These are phyloP conservation scores for Wallacemonas sp. DNA, from an alignment of 208 protist genomes.

Conservation along the genomic window DNA sequence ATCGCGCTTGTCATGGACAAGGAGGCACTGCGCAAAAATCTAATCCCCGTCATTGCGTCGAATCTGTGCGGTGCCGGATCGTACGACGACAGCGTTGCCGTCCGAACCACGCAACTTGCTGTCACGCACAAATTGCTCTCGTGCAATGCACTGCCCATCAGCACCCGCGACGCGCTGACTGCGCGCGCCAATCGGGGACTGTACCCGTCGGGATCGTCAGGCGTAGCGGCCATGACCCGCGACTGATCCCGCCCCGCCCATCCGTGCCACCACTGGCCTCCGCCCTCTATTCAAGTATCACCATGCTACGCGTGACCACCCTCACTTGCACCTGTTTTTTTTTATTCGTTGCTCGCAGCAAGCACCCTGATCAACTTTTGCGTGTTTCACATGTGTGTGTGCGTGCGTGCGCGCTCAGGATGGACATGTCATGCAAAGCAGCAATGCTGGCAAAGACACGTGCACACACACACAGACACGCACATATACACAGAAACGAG, in stretches of 20 bases:
- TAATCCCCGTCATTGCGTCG: constrained; percentile 49
- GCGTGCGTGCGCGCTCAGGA: no score
- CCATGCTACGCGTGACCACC: no score
- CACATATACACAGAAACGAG: no score
- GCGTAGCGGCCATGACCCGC: constrained; percentile 50
- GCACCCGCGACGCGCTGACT: constrained; percentile 1
- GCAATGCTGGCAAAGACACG: no score
- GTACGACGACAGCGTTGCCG: constrained; percentile 34
- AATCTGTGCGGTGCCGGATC: constrained; percentile 46
- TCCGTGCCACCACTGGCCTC: no score
- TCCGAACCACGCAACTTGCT: constrained; percentile 58
- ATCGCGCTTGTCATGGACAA: constrained; percentile 23
- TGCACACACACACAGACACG: no score
- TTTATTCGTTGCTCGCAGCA: no score
- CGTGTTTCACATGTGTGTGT: no score
- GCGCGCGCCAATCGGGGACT: constrained; percentile 42
- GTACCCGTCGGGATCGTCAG: constrained; percentile 65
- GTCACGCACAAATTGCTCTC: constrained; percentile 36
- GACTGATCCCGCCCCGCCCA: constrained; percentile 32
- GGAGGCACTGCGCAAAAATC: constrained; percentile 16
- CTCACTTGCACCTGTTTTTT: no score
- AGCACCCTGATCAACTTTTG: no score
- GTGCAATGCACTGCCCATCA: constrained; percentile 7
- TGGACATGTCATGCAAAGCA: no score
- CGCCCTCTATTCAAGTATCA: no score